Percentiles rank a stretch among this genome's conserved stretches.
Conservation (phyloP, 2,329 filamentous ascomycete genomes). For the Fonsecaea erecta region DNA sequence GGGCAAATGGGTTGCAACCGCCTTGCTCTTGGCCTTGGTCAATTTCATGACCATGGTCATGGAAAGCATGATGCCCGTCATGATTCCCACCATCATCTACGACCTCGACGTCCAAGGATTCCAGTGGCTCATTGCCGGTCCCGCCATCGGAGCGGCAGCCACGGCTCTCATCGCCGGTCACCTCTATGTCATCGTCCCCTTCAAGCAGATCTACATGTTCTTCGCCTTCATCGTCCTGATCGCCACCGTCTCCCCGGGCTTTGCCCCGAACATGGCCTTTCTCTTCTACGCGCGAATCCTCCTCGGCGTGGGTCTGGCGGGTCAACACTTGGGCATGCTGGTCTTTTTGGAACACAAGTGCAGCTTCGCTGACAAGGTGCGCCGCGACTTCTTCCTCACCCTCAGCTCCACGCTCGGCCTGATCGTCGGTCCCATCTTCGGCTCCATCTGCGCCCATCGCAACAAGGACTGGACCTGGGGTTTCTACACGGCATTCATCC, state of each 20-base stretch:
- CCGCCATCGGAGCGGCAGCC: constrained; percentile 27
- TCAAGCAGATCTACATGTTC: constrained; percentile 23
- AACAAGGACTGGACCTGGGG: constrained; percentile 21
- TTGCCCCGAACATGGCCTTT: constrained; percentile 23
- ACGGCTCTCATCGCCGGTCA: constrained; percentile 26
- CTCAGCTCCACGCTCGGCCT: constrained; percentile 25
- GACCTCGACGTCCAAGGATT: constrained; percentile 30
- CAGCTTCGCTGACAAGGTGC: constrained; percentile 27
- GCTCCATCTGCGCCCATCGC: constrained; percentile 23
- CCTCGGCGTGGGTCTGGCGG: constrained; percentile 25
- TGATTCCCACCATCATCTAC: constrained; percentile 25
- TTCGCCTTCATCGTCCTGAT: constrained; percentile 21
- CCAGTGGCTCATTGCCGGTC: constrained; percentile 27
- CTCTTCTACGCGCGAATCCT: constrained; percentile 25
- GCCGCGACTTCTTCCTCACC: constrained; percentile 29
- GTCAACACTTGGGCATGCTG: constrained; percentile 28
- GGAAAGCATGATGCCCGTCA: constrained; percentile 28
- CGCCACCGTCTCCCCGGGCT: constrained; percentile 22
- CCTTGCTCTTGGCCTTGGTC: constrained; percentile 20
- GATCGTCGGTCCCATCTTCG: constrained; percentile 28
- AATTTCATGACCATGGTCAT: constrained; percentile 23
- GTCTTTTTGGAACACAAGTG: constrained; percentile 26
- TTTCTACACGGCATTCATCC: constrained; percentile 22
- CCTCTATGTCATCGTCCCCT: constrained; percentile 27
- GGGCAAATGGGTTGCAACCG: constrained; percentile 20